phyloP scores from a whole-genome alignment of 2,329 filamentous ascomycete species.

The Alternaria dauci region DNA sequence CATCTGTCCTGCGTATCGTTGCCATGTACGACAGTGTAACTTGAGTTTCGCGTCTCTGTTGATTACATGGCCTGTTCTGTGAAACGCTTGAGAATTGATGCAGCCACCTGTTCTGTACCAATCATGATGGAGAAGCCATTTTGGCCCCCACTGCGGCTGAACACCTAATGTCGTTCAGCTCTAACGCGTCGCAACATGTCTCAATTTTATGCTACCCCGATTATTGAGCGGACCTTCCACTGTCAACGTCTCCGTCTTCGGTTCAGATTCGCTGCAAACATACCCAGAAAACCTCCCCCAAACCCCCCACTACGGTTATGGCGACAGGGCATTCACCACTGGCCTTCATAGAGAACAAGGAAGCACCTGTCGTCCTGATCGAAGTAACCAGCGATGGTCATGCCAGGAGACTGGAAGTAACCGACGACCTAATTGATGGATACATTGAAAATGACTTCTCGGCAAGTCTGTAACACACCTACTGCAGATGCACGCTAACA shows the following conservation, averaged over 20 bases:
- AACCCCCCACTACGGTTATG: too few relatives aligned
- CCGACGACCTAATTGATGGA: neutral
- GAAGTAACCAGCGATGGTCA: constrained; percentile 1
- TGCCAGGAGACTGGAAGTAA: neutral
- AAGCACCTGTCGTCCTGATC: neutral
- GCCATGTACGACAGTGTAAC: neutral
- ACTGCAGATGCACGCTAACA: neutral
- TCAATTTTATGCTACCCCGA: too few relatives aligned
- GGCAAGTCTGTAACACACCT: neutral
- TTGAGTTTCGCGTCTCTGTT: neutral
- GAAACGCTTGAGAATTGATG: neutral
- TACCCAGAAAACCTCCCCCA: too few relatives aligned
- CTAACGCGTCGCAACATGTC: neutral
- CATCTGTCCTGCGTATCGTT: too few relatives aligned
- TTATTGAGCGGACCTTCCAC: too few relatives aligned
- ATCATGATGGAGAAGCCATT: neutral
- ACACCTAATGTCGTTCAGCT: neutral
- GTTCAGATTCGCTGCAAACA: too few relatives aligned
- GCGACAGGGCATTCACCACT: neutral
- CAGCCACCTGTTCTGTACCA: neutral
- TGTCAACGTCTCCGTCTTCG: too few relatives aligned
- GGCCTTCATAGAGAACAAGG: neutral
- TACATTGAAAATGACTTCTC: constrained; percentile 10
- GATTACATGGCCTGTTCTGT: neutral
- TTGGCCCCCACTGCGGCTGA: constrained; percentile 1